A percentile compares a stretch with the other conserved stretches of the same genome.
Evolutionary conservation across 1,284 basidiomycete species (phyloP).

Genomic region (Cryptococcus sp.): DNA sequence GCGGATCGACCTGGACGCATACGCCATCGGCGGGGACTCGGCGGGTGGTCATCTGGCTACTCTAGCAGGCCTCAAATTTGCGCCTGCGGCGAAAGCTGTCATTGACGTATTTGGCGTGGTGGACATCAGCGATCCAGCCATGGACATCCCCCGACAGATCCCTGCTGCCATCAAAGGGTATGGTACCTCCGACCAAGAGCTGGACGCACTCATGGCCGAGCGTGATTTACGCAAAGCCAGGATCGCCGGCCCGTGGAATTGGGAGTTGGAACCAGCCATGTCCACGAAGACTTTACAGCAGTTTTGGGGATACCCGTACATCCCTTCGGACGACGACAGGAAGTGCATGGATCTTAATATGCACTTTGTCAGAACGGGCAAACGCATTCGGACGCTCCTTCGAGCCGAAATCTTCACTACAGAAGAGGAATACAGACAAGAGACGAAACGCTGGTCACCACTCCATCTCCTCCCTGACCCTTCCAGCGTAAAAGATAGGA

Average conservation of each 20-base stretch:
- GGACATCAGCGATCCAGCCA: conserved; percentile 26
- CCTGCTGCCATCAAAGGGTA: background rate
- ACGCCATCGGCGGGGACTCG: conserved; percentile 36
- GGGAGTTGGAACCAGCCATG: conserved; percentile 22
- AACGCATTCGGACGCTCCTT: conserved; percentile 18
- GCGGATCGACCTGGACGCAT: conserved; percentile 22
- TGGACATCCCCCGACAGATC: conserved; percentile 1
- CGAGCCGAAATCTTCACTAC: conserved; percentile 14
- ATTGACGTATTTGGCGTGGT: conserved; percentile 32
- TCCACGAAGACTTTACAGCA: conserved; percentile 9
- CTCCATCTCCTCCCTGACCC: conserved; percentile 7
- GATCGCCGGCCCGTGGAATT: conserved; percentile 14
- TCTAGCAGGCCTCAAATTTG: conserved; percentile 12
- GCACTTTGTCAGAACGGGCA: conserved; percentile 7
- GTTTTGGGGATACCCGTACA: conserved; percentile 23
- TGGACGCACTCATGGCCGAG: conserved; percentile 8
- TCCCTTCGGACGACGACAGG: conserved; percentile 12
- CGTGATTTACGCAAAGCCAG: conserved; percentile 19
- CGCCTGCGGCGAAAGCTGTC: conserved; percentile 26
- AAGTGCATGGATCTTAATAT: conserved; percentile 24
- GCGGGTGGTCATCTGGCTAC: conserved; percentile 35
- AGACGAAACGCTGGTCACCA: conserved; percentile 15
- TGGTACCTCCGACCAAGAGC: conserved; percentile 4
- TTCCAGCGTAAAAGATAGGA: background rate
- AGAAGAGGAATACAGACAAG: conserved; percentile 15